Conservation (phyloP, 1,284 basidiomycete species). For the Filobasidium uniguttulatum region DNA sequence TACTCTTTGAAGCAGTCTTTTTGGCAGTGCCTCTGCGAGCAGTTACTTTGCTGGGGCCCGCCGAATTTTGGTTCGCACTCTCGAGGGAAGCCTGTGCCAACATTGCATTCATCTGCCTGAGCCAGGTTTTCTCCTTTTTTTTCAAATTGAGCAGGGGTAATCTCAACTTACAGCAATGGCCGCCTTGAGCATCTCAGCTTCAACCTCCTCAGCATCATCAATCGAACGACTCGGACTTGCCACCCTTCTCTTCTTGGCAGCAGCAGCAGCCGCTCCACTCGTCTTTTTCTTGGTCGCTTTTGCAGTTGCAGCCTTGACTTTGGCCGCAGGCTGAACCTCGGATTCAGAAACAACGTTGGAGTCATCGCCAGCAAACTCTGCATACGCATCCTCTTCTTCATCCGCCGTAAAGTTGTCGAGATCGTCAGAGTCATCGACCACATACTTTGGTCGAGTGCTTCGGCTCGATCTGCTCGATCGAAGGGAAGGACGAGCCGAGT, state of each 20-base stretch:
- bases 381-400: conserved; percentile 8
- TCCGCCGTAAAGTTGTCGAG: neutral
- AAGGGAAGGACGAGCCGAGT: no score
- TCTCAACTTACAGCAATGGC: conserved; percentile 3
- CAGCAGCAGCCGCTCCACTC: neutral
- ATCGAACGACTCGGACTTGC: neutral
- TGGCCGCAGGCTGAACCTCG: neutral
- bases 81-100: neutral
- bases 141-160: neutral
- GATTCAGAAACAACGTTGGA: conserved; percentile 6
- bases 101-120: neutral
- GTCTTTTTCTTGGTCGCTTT: neutral
- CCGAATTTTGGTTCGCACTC: neutral
- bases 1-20: no score
- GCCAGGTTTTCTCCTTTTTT: neutral
- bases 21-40: neutral
- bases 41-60: neutral
- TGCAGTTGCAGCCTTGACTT: neutral
- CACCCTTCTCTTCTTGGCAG: conserved; percentile 3
- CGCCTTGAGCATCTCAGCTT: conserved; percentile 1
- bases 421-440: conserved; percentile 5
- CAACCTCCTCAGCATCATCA: neutral
- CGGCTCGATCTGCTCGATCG: no score
- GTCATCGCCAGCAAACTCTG: conserved; percentile 11
- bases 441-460: no score